Percentiles rank a stretch among this genome's conserved stretches.
Conservation (phyloP, 2,329 filamentous ascomycete genomes). For the Fusarium palustre region DNA sequence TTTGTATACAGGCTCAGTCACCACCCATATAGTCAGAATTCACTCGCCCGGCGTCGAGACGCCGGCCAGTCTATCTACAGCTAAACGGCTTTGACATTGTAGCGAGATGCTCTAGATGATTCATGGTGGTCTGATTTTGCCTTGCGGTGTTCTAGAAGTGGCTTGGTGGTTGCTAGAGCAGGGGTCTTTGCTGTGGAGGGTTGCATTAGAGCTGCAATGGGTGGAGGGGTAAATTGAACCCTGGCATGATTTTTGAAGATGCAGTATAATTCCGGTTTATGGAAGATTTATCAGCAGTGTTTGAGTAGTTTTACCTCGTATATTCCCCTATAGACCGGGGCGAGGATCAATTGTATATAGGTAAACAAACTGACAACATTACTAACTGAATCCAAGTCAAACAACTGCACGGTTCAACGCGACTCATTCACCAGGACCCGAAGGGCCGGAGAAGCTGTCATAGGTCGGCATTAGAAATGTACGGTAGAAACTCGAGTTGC, state of each 20-base stretch:
- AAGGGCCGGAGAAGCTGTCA: background rate
- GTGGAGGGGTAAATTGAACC: conserved; percentile 27
- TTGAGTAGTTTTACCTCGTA: background rate
- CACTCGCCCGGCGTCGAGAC: background rate
- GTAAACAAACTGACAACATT: too few relatives aligned
- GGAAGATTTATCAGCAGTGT: background rate
- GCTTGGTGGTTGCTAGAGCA: conserved; percentile 28
- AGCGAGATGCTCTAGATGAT: conserved; percentile 10
- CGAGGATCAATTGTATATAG: background rate
- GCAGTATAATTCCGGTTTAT: conserved; percentile 1
- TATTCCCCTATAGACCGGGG: background rate
- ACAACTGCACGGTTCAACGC: background rate
- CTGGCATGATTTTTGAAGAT: background rate
- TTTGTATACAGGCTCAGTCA: background rate
- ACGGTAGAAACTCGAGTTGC: background rate
- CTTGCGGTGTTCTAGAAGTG: conserved; percentile 30
- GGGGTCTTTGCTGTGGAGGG: conserved; percentile 18
- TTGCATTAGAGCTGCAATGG: conserved; percentile 18
- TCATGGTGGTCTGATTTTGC: conserved; percentile 24
- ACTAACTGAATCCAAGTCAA: background rate
- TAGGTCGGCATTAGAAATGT: background rate
- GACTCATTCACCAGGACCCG: background rate
- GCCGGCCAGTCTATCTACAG: background rate
- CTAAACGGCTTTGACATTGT: background rate
- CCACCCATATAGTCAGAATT: background rate